A percentile compares a stretch with the other conserved stretches of the same genome.
These are phyloP conservation scores for Tuber melanosporum DNA, from an alignment of 495 filamentous ascomycete genomes.

Conservation along the genomic window DNA sequence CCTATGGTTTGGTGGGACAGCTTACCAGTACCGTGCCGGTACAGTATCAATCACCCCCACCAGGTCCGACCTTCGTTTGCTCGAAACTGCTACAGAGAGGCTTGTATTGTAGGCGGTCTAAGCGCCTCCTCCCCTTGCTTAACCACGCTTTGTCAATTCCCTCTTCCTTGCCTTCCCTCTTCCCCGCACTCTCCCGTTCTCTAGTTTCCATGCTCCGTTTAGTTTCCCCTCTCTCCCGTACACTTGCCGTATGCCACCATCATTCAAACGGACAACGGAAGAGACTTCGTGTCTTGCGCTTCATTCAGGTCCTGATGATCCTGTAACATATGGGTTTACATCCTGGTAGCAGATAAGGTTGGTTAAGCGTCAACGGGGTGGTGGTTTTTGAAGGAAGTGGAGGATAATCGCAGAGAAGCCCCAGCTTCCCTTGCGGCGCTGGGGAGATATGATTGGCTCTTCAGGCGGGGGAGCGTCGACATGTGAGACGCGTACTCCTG, in stretches of 20 bases:
- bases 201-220: conserved; percentile 3
- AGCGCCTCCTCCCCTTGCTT: conserved; percentile 1
- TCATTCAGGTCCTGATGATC: background rate
- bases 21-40: background rate
- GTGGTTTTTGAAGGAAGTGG: conserved; percentile 26
- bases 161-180: conserved; percentile 1
- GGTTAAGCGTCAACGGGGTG: conserved; percentile 2
- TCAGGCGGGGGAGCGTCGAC: conserved; percentile 19
- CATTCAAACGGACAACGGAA: conserved; percentile 4
- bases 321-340: background rate
- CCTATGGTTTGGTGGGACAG: background rate
- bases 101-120: conserved; percentile 1
- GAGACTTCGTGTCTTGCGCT: background rate
- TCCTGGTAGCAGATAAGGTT: conserved; percentile 26
- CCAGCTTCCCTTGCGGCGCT: conserved; percentile 21
- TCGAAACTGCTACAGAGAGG: background rate
- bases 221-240: background rate
- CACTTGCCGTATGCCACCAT: background rate
- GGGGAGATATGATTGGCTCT: conserved; percentile 22
- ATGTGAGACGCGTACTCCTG: conserved; percentile 31
- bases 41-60: background rate
- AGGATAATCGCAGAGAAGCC: conserved; percentile 32
- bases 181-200: conserved; percentile 1
- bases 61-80: background rate
- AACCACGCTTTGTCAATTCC: conserved; percentile 5